Conservation (phyloP, 768 basidiomycete genomes). For the Termitomyces sp. region DNA sequence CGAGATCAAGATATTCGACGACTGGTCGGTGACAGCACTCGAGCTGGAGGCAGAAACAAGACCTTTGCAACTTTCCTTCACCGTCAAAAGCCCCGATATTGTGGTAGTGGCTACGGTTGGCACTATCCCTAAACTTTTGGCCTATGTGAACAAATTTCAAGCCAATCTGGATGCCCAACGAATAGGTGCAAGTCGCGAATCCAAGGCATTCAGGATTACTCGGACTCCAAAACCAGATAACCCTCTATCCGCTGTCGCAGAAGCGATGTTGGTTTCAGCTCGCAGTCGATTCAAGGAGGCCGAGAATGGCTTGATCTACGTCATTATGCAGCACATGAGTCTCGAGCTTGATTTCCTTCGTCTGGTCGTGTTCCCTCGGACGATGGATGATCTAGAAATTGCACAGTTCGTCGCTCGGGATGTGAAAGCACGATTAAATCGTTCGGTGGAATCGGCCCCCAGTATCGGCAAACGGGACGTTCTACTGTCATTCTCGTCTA, state of each 20-base stretch:
- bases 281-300: conserved; percentile 67
- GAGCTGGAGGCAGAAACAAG: conserved; percentile 36
- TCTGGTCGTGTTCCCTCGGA: conserved; percentile 74
- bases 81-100: conserved; percentile 66
- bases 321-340: conserved; percentile 71
- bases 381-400: conserved; percentile 73
- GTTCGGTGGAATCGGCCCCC: conserved; percentile 49
- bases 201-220: conserved; percentile 70
- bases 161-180: conserved; percentile 69
- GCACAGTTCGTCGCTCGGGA: conserved; percentile 70
- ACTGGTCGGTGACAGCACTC: conserved; percentile 63
- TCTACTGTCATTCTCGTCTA: conserved; percentile 68
- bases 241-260: conserved; percentile 80
- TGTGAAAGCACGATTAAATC: conserved; percentile 67
- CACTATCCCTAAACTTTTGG: conserved; percentile 74
- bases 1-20: conserved; percentile 69
- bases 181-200: conserved; percentile 75
- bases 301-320: conserved; percentile 53
- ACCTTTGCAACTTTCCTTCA: conserved; percentile 70
- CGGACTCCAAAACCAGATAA: conserved; percentile 74
- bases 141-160: conserved; percentile 71
- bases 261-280: conserved; percentile 77
- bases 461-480: conserved; percentile 58
- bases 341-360: conserved; percentile 62
- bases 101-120: conserved; percentile 65